Conservation (phyloP, 768 basidiomycete genomes). For the Auricularia sp. region DNA sequence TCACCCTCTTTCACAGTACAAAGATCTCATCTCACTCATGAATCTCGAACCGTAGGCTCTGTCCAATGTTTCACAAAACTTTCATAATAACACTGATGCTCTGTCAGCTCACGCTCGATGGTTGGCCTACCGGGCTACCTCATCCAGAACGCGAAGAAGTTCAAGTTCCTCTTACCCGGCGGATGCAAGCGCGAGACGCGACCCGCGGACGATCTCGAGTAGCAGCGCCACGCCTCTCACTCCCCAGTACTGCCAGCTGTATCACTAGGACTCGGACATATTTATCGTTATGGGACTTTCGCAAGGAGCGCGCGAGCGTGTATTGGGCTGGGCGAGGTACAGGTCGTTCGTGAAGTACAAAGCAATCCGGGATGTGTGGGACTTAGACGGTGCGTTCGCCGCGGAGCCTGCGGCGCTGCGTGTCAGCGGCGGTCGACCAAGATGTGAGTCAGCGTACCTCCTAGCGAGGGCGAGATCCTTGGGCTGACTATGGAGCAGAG, state of each 20-base stretch:
- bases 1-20: conserved; percentile 28
- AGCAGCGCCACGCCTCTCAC: background rate
- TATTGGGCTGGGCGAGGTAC: no score
- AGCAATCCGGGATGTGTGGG: no score
- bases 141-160: conserved; percentile 39
- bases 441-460: background rate
- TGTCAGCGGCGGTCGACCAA: background rate
- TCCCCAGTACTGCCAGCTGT: background rate
- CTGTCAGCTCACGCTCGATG: conserved; percentile 28
- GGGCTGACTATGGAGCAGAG: conserved; percentile 46
- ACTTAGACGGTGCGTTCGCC: no score
- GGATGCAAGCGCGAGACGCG: conserved; percentile 34
- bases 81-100: conserved; percentile 12
- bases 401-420: no score
- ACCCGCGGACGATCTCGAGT: background rate
- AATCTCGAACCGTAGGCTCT: conserved; percentile 39
- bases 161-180: conserved; percentile 45
- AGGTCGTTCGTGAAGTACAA: no score
- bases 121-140: conserved; percentile 45
- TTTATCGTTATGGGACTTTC: background rate
- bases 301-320: background rate
- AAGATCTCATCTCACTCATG: conserved; percentile 43
- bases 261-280: background rate
- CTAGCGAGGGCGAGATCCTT: conserved; percentile 84
- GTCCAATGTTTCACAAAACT: background rate